phyloP scores from a whole-genome alignment of 1,284 basidiomycete species.

The Termitomyces sp. region DNA sequence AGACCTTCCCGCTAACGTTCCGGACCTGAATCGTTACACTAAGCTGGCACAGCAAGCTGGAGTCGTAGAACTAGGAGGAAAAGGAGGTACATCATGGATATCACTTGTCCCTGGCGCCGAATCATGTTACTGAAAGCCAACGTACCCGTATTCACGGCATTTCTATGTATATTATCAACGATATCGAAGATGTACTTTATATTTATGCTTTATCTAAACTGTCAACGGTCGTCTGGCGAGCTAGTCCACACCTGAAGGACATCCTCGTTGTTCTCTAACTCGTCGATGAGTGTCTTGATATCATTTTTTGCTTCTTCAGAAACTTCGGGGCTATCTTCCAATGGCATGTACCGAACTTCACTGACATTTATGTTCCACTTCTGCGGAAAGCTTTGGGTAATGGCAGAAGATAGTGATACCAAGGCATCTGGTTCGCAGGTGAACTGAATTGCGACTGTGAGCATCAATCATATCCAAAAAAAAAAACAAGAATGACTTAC shows the following conservation, averaged over 20 bases:
- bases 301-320: conserved; percentile 37
- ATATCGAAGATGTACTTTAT: not conserved
- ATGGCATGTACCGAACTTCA: conserved; percentile 55
- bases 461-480: not conserved
- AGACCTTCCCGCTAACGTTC: conserved; percentile 11
- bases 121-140: not conserved
- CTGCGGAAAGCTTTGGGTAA: conserved; percentile 29
- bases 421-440: conserved; percentile 49
- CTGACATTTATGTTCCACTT: conserved; percentile 43
- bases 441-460: conserved; percentile 36
- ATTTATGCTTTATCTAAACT: not conserved
- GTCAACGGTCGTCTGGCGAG: conserved; percentile 16
- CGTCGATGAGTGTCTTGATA: conserved; percentile 46
- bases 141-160: too few species aligned
- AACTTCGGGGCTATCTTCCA: conserved; percentile 34
- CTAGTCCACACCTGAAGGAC: conserved; percentile 62
- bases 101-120: conserved; percentile 16
- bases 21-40: conserved; percentile 13
- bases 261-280: conserved; percentile 60
- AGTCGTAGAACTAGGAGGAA: conserved; percentile 32
- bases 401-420: conserved; percentile 38
- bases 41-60: conserved; percentile 24
- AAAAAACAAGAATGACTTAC: not conserved
- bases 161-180: not conserved
- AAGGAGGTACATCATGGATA: conserved; percentile 31